Evolutionary conservation across 371 early-diverging fungal species (phyloP).

Genomic region (Haplosporangium sp.): DNA sequence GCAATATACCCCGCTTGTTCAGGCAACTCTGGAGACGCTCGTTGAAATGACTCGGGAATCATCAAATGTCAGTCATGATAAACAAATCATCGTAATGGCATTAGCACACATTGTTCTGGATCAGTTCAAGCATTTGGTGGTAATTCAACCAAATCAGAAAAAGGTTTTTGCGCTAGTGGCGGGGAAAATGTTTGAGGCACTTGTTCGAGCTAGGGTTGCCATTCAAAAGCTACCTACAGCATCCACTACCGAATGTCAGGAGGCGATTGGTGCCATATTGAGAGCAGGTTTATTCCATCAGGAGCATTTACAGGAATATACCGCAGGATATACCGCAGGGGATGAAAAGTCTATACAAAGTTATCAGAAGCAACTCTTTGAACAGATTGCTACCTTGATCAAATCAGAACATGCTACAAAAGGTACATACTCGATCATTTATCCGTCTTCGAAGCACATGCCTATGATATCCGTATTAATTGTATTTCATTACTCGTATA

Average conservation of each 20-base stretch:
- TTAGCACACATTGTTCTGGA: conserved; percentile 34
- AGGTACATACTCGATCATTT: conserved; percentile 7
- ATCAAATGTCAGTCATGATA: background rate
- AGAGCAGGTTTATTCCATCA: conserved; percentile 45
- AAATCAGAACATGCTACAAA: conserved; percentile 28
- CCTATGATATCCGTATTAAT: background rate
- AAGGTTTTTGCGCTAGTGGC: conserved; percentile 45
- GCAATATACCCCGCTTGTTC: conserved; percentile 54
- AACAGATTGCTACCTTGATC: conserved; percentile 31
- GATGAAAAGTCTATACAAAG: conserved; percentile 48
- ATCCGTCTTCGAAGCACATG: background rate
- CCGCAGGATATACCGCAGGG: conserved; percentile 29
- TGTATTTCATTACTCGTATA: background rate
- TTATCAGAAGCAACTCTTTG: conserved; percentile 54
- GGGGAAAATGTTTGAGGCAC: conserved; percentile 44
- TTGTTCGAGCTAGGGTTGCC: conserved; percentile 32
- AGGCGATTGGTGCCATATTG: conserved; percentile 34
- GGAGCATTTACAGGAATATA: conserved; percentile 53
- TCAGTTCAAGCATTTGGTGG: conserved; percentile 33
- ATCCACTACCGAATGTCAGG: conserved; percentile 18
- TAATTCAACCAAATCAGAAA: conserved; percentile 51
- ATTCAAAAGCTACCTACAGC: conserved; percentile 8
- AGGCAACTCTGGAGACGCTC: conserved; percentile 36
- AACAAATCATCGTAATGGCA: conserved; percentile 13
- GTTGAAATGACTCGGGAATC: conserved; percentile 17